A percentile compares a stretch with the other conserved stretches of the same genome.
phyloP scores from a whole-genome alignment of 2,329 filamentous ascomycete species.

The Apiospora rasikravindrae region DNA sequence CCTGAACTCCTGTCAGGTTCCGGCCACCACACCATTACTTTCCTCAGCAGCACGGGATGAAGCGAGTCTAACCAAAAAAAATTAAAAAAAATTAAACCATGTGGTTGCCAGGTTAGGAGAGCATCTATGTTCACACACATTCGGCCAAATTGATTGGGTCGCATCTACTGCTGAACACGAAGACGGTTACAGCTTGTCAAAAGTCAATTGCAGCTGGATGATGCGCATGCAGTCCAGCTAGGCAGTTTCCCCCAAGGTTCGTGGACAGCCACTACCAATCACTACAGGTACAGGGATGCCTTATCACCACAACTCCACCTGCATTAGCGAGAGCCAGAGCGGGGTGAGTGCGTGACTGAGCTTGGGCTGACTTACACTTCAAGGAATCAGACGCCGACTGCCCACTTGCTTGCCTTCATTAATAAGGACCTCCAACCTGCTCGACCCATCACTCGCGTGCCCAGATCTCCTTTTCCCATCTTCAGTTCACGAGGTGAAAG shows the following conservation, averaged over 20 bases:
- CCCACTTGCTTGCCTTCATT: neutral
- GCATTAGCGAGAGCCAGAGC: neutral
- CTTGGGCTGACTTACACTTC: conserved; percentile 15
- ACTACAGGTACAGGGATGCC: neutral
- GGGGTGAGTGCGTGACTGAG: conserved; percentile 4
- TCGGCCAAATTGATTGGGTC: neutral
- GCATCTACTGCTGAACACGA: neutral
- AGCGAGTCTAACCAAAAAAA: neutral
- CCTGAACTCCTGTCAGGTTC: neutral
- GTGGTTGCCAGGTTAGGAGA: neutral
- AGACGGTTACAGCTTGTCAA: neutral
- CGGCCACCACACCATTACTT: neutral
- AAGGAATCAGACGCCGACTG: neutral
- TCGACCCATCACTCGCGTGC: neutral
- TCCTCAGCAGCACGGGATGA: conserved; percentile 11
- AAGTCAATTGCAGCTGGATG: conserved; percentile 5
- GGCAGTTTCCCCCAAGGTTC: neutral
- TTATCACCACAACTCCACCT: conserved; percentile 11
- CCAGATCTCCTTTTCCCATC: neutral
- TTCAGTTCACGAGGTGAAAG: neutral
- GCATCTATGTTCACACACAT: neutral
- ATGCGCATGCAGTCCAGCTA: neutral
- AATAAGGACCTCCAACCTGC: conserved; percentile 4
- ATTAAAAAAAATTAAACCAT: no score
- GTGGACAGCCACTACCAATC: neutral